A percentile compares a stretch with the other conserved stretches of the same genome.
Evolutionary conservation across 2,329 filamentous ascomycete species (phyloP).

Genomic region (Colletotrichum chrysophilum): DNA sequence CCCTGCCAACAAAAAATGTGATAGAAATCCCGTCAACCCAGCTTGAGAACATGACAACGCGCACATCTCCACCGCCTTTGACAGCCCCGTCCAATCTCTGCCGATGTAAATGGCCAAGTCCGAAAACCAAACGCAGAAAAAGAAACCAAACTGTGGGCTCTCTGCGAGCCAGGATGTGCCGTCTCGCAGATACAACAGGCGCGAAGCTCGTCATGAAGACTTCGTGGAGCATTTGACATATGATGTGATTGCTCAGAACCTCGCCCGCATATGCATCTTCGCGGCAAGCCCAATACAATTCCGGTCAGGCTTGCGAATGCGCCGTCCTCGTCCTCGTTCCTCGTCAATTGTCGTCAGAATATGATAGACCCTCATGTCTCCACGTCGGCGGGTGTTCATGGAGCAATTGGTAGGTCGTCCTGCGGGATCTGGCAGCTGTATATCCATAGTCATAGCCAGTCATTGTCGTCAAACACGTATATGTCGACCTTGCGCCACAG

Average conservation of each 20-base stretch:
- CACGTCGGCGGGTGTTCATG: background rate
- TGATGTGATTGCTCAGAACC: conserved; percentile 1
- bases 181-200: background rate
- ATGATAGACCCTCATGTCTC: background rate
- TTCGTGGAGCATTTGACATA: background rate
- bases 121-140: background rate
- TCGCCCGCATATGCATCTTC: background rate
- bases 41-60: background rate
- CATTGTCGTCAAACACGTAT: background rate
- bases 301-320: background rate
- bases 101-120: background rate
- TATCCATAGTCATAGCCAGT: background rate
- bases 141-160: background rate
- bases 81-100: background rate
- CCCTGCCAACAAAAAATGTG: background rate
- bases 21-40: background rate
- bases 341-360: background rate
- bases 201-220: background rate
- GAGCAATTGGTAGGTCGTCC: background rate
- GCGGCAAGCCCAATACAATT: background rate
- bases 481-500: background rate
- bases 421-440: background rate
- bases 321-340: background rate
- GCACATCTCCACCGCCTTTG: background rate
- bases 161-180: background rate